phyloP scores from a whole-genome alignment of 805 yeast species.

The Alloascoidea hylecoeti region DNA sequence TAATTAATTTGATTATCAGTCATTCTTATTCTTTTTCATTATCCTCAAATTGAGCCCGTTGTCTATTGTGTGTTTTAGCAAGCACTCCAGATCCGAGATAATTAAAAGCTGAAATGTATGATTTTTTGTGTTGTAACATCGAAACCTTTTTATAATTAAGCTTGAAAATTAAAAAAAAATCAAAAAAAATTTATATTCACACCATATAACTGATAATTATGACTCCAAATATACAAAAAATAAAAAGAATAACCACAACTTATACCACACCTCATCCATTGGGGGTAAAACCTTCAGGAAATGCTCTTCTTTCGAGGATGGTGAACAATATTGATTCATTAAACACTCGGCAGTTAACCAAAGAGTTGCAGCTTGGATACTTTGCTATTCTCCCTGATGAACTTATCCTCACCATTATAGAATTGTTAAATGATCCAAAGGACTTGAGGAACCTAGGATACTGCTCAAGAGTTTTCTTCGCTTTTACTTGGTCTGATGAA shows the following conservation, averaged over 20 bases:
- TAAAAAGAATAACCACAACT: not conserved
- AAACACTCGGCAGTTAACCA: not conserved
- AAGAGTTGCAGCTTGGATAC: conserved; percentile 29
- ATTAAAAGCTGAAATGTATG: too few species aligned
- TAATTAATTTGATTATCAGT: too few species aligned
- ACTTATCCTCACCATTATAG: conserved; percentile 35
- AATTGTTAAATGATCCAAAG: conserved; percentile 27
- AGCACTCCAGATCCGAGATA: too few species aligned
- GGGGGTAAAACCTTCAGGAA: conserved; percentile 67
- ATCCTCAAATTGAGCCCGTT: too few species aligned
- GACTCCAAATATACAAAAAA: too few species aligned
- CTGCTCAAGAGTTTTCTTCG: conserved; percentile 55
- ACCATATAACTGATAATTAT: too few species aligned
- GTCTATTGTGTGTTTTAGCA: too few species aligned
- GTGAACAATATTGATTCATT: not conserved
- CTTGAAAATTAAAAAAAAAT: too few species aligned
- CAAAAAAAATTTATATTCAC: too few species aligned
- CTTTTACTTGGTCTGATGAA: conserved; percentile 64
- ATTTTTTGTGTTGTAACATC: too few species aligned
- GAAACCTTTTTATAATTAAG: too few species aligned
- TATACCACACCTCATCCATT: conserved; percentile 38
- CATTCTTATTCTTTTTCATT: too few species aligned
- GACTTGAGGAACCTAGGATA: conserved; percentile 40
- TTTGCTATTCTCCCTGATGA: conserved; percentile 49
- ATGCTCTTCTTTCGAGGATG: conserved; percentile 24